Conservation (phyloP, 345 rosid genomes). For the Arabidopsis thaliana region TAIR10.1 NC_003075.7:18262501-18263000, state of each 20-base stretch:
- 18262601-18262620: slow-evolving; percentile 84
- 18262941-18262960: slow-evolving; percentile 78
- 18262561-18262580: slow-evolving; percentile 83
- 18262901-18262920: slow-evolving; percentile 86
- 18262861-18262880: slow-evolving; percentile 6
- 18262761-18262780: slow-evolving; percentile 91
- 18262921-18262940: slow-evolving; percentile 93
- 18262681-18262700: not conserved
- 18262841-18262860: not conserved
- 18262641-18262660: not conserved
- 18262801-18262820: slow-evolving; percentile 80
- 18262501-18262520: not conserved
- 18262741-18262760: slow-evolving; percentile 91
- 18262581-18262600: slow-evolving; percentile 85
- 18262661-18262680: slow-evolving; percentile 17
- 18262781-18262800: slow-evolving; percentile 84
- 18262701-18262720: slow-evolving; percentile 2
- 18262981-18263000: not conserved
- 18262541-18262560: slow-evolving; percentile 95
- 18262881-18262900: slow-evolving; percentile 20
- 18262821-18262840: slow-evolving; percentile 73
- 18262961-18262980: slow-evolving; percentile 63
- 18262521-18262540: slow-evolving; percentile 68
- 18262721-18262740: slow-evolving; percentile 91
- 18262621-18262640: slow-evolving; percentile 87